Evolutionary conservation across 441 rosid species (phyloP).

Genomic region (Pelargonium citronellum): DNA sequence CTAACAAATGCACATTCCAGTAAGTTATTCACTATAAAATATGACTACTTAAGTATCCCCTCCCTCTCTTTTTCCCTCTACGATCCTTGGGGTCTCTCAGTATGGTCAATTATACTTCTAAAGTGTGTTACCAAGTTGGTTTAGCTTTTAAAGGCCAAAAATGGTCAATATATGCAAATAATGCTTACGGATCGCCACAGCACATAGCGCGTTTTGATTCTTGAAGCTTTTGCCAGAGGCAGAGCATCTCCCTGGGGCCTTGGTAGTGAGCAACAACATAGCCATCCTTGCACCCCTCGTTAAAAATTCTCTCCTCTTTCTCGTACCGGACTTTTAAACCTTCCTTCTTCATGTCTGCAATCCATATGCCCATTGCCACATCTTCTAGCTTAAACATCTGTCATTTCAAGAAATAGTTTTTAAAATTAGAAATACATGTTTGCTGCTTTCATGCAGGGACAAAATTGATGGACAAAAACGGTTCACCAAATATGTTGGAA

Average conservation of each 20-base stretch:
- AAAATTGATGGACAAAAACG: too few species aligned
- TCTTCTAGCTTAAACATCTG: conserved; percentile 99
- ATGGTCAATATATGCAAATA: neutral
- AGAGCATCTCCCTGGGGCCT: conserved; percentile 79
- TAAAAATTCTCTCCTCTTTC: conserved; percentile 60
- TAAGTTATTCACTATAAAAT: neutral
- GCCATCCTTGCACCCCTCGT: conserved; percentile 77
- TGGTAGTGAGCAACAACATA: conserved; percentile 90
- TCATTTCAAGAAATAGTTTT: neutral
- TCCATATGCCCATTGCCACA: conserved; percentile 98
- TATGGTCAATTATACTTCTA: neutral
- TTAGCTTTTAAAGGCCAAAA: neutral
- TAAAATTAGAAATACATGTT: neutral
- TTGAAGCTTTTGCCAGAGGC: conserved; percentile 87
- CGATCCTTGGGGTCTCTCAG: neutral
- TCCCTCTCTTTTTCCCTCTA: too few species aligned
- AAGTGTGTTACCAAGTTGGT: too few species aligned
- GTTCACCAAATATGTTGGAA: too few species aligned
- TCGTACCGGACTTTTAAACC: conserved; percentile 62
- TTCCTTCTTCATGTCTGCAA: conserved; percentile 53
- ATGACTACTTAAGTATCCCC: neutral
- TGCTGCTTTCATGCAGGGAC: neutral
- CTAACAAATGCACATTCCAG: too few species aligned
- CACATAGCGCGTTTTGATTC: conserved; percentile 63
- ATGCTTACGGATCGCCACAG: conserved; percentile 48